Evolutionary conservation across 2,329 filamentous ascomycete species (phyloP), one percentile per base, ranked within the genome.

Genomic region (Apiospora phragmitis): DNA sequence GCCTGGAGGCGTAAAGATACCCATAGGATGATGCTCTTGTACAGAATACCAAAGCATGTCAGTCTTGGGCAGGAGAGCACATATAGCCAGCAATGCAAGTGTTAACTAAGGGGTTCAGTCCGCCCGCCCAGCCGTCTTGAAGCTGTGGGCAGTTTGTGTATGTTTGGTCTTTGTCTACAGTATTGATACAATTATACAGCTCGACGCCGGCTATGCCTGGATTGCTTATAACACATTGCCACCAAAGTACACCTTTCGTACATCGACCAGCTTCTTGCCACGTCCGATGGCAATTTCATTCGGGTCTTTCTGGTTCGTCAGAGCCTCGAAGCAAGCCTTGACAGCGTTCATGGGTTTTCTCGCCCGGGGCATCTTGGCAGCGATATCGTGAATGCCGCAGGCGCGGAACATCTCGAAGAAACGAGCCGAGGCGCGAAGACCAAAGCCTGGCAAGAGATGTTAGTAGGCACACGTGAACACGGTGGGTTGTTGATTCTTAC

Each of bases 341-440:
- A 97, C 93, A 24, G 95, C 94, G 86, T 99, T 99, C 94, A 98
- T 97, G 76, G 94, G 94, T 86, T 97, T 98, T 78, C 95, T 90
- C 73, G 94, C 94, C 65, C 95, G 92, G 47, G 92, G 91, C 73
- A 97, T 95, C 75, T 89, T 89, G 67, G 94, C 95, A 21, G 94
- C 89, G 43, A 99, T 89, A 81, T 99, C 96, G 74, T 92, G 87
- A 78, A 99, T 94, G 74, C 96, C 96, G 51, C 91, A 93, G 67
- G 91, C 91, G 74, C 94, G 92, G 79, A 93, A 95, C 86, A 99
- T 94, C 82, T 99, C 95, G 83, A 95, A 98, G 81, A 99, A 95
- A 74, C 94, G 90, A 79, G 93, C 90, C 77, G 97, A 94, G 80
- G 93, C 94, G 78, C 96, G 94, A 75, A 98, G 91, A 79, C 96